phyloP scores from a whole-genome alignment of 129 eudicot species.

The Artemisia annua region DNA sequence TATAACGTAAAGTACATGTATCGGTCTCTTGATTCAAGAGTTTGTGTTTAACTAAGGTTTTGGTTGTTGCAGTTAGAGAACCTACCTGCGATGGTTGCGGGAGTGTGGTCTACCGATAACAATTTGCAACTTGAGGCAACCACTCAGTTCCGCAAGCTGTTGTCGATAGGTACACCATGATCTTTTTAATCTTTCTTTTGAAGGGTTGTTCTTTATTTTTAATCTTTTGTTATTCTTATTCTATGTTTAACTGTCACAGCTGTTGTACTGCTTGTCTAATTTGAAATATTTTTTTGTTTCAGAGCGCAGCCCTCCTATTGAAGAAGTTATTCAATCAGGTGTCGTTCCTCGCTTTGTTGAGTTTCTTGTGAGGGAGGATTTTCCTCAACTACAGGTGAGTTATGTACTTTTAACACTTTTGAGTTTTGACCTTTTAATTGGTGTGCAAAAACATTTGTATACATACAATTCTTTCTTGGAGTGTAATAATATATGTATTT shows the following conservation, averaged over 20 bases:
- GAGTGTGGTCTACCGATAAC: constrained; percentile 62
- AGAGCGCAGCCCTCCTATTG: constrained; percentile 93
- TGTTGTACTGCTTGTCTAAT: not conserved
- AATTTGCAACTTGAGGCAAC: constrained; percentile 75
- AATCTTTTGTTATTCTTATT: not conserved
- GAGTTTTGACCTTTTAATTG: no score
- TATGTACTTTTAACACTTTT: not conserved
- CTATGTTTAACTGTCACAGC: not conserved
- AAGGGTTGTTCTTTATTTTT: not conserved
- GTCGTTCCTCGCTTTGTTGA: constrained; percentile 91
- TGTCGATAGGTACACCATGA: constrained; percentile 60
- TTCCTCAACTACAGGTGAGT: constrained; percentile 79
- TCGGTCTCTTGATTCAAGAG: no score
- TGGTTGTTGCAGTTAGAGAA: constrained; percentile 59
- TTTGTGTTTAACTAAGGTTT: not conserved
- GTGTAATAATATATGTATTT: not conserved
- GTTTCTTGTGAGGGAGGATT: constrained; percentile 77
- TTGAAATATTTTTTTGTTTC: constrained; percentile 7
- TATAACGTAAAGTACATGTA: no score
- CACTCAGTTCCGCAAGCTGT: constrained; percentile 79
- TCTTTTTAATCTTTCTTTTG: not conserved
- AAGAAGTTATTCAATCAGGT: constrained; percentile 83
- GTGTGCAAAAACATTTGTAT: not conserved
- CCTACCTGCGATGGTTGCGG: constrained; percentile 72
- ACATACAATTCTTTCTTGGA: not conserved